Evolutionary conservation across 2,329 filamentous ascomycete species (phyloP).

Genomic region (Talaromyces islandicus): DNA sequence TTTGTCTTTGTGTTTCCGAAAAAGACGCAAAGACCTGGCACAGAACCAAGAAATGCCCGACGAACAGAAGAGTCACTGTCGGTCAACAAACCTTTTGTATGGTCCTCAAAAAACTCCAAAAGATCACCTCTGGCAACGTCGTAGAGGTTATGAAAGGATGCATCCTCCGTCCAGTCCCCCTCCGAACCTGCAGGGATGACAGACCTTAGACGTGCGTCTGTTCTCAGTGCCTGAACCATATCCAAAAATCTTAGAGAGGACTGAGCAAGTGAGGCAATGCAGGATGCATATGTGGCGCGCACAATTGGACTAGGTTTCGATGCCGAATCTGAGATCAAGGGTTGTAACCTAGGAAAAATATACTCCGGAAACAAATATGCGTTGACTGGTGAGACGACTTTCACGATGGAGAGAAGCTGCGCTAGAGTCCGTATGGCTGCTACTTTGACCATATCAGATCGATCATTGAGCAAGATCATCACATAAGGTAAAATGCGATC

Average conservation of each 20-base stretch:
- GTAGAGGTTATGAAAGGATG: conserved; percentile 73
- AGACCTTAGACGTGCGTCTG: conserved; percentile 73
- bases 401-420: conserved; percentile 79
- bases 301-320: conserved; percentile 63
- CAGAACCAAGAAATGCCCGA: conserved; percentile 83
- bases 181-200: conserved; percentile 71
- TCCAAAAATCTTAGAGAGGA: conserved; percentile 82
- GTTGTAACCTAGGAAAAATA: conserved; percentile 54
- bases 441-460: conserved; percentile 76
- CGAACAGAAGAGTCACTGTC: conserved; percentile 81
- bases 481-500: conserved; percentile 90
- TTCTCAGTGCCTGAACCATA: conserved; percentile 79
- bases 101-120: conserved; percentile 74
- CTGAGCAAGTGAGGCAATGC: conserved; percentile 78
- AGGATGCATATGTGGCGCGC: conserved; percentile 87
- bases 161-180: conserved; percentile 61
- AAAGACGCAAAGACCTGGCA: conserved; percentile 88
- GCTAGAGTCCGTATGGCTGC: conserved; percentile 81
- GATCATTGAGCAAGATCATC: conserved; percentile 74
- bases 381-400: conserved; percentile 72
- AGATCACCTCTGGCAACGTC: conserved; percentile 82
- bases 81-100: conserved; percentile 84
- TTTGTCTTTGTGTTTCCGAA: conserved; percentile 89
- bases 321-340: conserved; percentile 49
- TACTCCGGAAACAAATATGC: conserved; percentile 64